Evolutionary conservation across 257 asterid species (phyloP).

Genomic region (Lithospermum erythrorhizon): DNA sequence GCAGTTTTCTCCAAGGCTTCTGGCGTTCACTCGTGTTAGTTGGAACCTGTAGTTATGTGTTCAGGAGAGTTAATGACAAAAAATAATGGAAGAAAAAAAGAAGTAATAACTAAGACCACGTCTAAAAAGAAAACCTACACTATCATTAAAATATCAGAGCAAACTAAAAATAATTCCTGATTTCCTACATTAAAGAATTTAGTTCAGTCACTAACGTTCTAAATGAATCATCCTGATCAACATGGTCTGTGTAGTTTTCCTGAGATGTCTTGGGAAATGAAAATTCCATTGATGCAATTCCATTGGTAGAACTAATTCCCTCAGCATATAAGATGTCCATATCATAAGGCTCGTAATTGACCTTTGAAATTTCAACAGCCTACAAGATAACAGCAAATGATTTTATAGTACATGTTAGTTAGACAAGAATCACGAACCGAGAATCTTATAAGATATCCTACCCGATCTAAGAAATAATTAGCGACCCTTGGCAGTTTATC

Average conservation of each 20-base stretch:
- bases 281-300: slow-evolving; percentile 68
- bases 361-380: slow-evolving; percentile 75
- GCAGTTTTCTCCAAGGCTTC: slow-evolving; percentile 76
- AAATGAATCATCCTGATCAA: slow-evolving; percentile 37
- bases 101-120: too few species aligned
- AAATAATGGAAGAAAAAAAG: neutral
- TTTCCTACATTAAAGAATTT: neutral
- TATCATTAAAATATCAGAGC: too few species aligned
- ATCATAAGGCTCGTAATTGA: slow-evolving; percentile 71
- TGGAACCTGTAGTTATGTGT: slow-evolving; percentile 42
- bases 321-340: slow-evolving; percentile 83
- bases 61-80: neutral
- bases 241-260: slow-evolving; percentile 52
- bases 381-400: slow-evolving; percentile 11
- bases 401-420: neutral
- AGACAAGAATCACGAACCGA: neutral
- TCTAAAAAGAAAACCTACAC: too few species aligned
- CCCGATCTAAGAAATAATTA: slow-evolving; percentile 75
- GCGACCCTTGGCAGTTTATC: slow-evolving; percentile 57
- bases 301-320: slow-evolving; percentile 66
- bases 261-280: slow-evolving; percentile 45
- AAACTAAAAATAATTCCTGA: too few species aligned
- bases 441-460: slow-evolving; percentile 11
- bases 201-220: slow-evolving; percentile 26
- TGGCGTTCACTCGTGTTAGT: slow-evolving; percentile 55